These are phyloP conservation scores for Cercospora janseana DNA, from an alignment of 2,329 filamentous ascomycete genomes.

Conservation along the genomic window DNA sequence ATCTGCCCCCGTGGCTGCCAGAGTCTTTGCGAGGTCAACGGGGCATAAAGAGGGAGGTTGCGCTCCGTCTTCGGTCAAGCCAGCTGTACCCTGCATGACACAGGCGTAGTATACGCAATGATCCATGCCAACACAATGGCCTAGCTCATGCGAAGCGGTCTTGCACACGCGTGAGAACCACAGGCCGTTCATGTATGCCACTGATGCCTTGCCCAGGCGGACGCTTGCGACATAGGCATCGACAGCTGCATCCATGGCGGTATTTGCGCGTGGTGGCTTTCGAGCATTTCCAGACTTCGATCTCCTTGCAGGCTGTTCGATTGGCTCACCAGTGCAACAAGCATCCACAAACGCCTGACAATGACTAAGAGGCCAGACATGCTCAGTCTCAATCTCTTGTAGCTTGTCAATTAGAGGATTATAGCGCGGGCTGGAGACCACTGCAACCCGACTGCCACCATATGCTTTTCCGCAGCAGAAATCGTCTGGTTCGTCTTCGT, in stretches of 20 bases:
- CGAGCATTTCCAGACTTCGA: conserved; percentile 21
- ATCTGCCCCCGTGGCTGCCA: conserved; percentile 16
- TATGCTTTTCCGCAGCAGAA: conserved; percentile 68
- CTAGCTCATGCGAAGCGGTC: conserved; percentile 64
- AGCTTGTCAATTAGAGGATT: conserved; percentile 49
- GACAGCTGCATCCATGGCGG: conserved; percentile 21
- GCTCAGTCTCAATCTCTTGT: conserved; percentile 49
- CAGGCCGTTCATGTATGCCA: conserved; percentile 33
- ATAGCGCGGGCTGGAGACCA: conserved; percentile 63
- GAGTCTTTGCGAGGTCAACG: conserved; percentile 57
- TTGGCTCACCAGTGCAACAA: conserved; percentile 24
- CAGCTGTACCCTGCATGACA: conserved; percentile 60
- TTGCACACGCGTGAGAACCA: conserved; percentile 60
- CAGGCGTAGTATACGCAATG: conserved; percentile 67
- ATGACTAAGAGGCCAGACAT: conserved; percentile 66
- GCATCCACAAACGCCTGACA: conserved; percentile 53
- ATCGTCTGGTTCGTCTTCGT: conserved; percentile 63
- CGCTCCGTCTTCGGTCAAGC: conserved; percentile 57
- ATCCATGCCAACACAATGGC: conserved; percentile 66
- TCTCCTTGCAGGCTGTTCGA: conserved; percentile 11
- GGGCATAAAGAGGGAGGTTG: conserved; percentile 65
- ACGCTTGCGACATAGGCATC: conserved; percentile 1
- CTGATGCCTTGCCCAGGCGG: background rate
- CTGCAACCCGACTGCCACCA: conserved; percentile 60
- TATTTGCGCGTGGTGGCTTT: background rate